Evolutionary conservation across 2,329 filamentous ascomycete genomes (phyloP).

Genomic region (Colletotrichum higginsianum): DNA sequence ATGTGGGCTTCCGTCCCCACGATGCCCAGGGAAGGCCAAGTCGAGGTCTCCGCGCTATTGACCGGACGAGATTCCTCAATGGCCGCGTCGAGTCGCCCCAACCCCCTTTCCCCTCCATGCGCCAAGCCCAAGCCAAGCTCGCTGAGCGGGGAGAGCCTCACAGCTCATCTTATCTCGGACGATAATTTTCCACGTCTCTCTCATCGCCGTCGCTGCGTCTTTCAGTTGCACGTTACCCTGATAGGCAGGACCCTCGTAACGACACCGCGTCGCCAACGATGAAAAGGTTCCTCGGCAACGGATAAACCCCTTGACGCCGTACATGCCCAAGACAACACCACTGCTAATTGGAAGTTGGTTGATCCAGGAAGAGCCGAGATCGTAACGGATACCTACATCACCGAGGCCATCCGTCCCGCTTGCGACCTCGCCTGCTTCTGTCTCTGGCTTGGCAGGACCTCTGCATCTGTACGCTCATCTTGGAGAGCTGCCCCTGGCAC

Average conservation of each 20-base stretch:
- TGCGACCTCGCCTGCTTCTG: neutral
- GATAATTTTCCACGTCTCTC: conserved; percentile 41
- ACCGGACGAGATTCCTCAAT: conserved; percentile 1
- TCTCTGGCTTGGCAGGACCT: neutral
- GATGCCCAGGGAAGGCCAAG: neutral
- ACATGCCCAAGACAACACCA: neutral
- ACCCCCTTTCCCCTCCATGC: conserved; percentile 3
- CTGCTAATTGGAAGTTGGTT: neutral
- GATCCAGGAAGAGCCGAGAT: neutral
- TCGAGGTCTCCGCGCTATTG: neutral
- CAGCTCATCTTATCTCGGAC: conserved; percentile 26
- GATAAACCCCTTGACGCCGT: neutral
- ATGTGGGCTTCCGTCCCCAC: no score
- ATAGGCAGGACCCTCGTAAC: neutral
- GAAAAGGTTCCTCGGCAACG: neutral
- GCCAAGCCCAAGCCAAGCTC: conserved; percentile 32
- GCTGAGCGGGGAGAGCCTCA: conserved; percentile 32
- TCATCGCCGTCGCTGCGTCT: neutral
- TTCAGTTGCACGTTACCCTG: neutral
- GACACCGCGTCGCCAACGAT: neutral
- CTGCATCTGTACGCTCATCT: neutral
- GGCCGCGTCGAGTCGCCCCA: neutral
- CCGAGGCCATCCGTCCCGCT: no score
- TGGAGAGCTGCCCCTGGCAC: conserved; percentile 7
- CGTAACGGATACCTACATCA: no score